These are phyloP conservation scores for Trichoderma lentiforme DNA, from an alignment of 2,329 filamentous ascomycete genomes.

Conservation along the genomic window DNA sequence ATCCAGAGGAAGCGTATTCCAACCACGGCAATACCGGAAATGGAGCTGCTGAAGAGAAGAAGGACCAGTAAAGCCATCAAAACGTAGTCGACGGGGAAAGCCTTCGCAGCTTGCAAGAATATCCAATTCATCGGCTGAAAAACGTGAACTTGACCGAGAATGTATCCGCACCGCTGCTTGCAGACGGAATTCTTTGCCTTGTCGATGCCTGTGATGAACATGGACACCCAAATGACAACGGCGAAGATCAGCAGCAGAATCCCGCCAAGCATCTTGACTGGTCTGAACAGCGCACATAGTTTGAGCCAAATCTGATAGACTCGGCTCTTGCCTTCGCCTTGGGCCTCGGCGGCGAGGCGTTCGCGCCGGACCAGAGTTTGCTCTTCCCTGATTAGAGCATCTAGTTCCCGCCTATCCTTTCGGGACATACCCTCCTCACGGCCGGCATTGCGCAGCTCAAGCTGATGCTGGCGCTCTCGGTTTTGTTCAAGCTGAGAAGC, in stretches of 20 bases:
- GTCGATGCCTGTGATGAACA: conserved; percentile 94
- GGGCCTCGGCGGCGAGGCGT: conserved; percentile 77
- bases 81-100: conserved; percentile 89
- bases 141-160: conserved; percentile 80
- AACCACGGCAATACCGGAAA: conserved; percentile 79
- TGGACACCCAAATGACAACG: conserved; percentile 78
- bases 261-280: conserved; percentile 83
- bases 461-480: conserved; percentile 84
- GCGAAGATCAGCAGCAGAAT: conserved; percentile 72
- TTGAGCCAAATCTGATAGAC: conserved; percentile 77
- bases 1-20: conserved; percentile 98
- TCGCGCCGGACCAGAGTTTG: conserved; percentile 87
- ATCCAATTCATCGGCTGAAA: conserved; percentile 95
- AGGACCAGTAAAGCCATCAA: conserved; percentile 82
- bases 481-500: conserved; percentile 81
- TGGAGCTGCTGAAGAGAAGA: conserved; percentile 83
- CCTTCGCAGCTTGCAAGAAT: conserved; percentile 68
- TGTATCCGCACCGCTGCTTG: conserved; percentile 86
- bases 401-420: conserved; percentile 85
- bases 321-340: conserved; percentile 71
- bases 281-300: conserved; percentile 75
- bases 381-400: conserved; percentile 83
- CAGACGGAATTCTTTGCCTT: conserved; percentile 95
- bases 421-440: conserved; percentile 70
- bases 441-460: conserved; percentile 80